Conservation (phyloP, 371 early-diverging fungal genomes). For the Nematocida major region DNA sequence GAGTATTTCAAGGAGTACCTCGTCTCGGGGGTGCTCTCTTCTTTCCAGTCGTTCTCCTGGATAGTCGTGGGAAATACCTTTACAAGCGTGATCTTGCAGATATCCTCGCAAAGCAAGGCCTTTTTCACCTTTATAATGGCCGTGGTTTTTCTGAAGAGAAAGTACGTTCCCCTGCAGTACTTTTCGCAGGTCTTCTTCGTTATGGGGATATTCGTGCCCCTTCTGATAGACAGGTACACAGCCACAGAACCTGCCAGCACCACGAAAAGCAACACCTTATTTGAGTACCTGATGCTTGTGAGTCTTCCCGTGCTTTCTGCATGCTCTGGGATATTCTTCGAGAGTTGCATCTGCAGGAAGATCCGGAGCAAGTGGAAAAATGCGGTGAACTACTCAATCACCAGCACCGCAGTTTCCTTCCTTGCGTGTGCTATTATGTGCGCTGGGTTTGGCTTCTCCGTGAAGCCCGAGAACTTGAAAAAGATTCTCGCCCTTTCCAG, state of each 20-base stretch:
- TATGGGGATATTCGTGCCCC: conserved; percentile 10
- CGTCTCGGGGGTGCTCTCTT: conserved; percentile 16
- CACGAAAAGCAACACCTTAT: no score
- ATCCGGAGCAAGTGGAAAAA: not conserved
- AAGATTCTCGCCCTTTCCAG: not conserved
- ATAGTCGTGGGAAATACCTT: not conserved
- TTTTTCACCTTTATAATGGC: conserved; percentile 45
- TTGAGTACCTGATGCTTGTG: not conserved
- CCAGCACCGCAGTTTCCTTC: conserved; percentile 1
- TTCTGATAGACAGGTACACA: not conserved
- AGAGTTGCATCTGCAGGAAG: not conserved
- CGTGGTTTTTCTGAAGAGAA: not conserved
- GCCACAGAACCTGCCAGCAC: not conserved
- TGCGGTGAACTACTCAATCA: conserved; percentile 20
- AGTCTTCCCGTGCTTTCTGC: not conserved
- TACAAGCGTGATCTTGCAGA: not conserved
- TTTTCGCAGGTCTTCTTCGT: conserved; percentile 7
- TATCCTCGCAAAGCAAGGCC: not conserved
- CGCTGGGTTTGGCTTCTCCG: not conserved
- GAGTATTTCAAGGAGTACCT: conserved; percentile 8
- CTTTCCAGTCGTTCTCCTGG: conserved; percentile 28
- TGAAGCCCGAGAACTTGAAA: not conserved
- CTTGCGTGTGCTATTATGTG: not conserved
- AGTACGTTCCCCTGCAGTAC: not conserved
- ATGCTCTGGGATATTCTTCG: conserved; percentile 16